Evolutionary conservation across 177 flowering plant species (phyloP).

Genomic region (Vitis hybrid): DNA sequence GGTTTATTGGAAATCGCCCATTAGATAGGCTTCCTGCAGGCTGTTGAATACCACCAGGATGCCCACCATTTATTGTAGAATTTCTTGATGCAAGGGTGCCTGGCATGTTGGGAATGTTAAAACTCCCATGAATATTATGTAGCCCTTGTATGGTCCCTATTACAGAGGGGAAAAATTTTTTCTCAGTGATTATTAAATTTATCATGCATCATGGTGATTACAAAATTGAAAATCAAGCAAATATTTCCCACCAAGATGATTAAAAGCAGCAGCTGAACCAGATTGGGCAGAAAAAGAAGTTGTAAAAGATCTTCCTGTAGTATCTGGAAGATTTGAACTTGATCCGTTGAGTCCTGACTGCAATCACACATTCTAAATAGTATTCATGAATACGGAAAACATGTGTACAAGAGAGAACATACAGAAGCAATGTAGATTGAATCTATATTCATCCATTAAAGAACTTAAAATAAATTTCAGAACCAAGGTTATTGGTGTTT

Average conservation of each 20-base stretch:
- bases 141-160: constrained; percentile 76
- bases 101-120: constrained; percentile 71
- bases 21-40: constrained; percentile 74
- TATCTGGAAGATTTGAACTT: constrained; percentile 78
- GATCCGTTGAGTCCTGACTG: constrained; percentile 90
- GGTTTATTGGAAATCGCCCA: constrained; percentile 88
- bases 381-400: no score
- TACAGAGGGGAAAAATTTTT: constrained; percentile 4
- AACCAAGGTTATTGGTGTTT: no score
- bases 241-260: constrained; percentile 79
- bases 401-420: no score
- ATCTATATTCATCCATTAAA: no score
- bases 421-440: no score
- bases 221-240: constrained; percentile 5
- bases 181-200: neutral
- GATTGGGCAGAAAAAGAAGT: constrained; percentile 86
- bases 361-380: neutral
- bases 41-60: constrained; percentile 84
- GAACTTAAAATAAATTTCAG: no score
- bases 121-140: constrained; percentile 84
- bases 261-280: constrained; percentile 81
- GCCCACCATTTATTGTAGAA: constrained; percentile 60
- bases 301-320: constrained; percentile 71
- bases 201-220: neutral
- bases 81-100: constrained; percentile 79